Evolutionary conservation across 345 rosid genomes (phyloP).

Genomic region (Pseudoturritis turrita): DNA sequence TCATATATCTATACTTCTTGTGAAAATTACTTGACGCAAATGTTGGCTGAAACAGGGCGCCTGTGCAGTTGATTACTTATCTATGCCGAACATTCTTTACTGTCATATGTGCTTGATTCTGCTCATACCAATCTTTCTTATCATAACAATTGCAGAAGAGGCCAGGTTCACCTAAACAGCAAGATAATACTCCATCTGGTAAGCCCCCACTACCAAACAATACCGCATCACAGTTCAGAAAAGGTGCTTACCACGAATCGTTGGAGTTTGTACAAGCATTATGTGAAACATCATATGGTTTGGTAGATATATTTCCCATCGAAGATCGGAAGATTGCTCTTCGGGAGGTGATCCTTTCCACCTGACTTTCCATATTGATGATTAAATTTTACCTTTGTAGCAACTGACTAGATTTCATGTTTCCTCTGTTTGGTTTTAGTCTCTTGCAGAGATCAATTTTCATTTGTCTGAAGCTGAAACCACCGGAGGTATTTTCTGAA

Average conservation of each 20-base stretch:
- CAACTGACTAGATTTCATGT: constrained; percentile 30
- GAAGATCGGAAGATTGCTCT: constrained; percentile 97
- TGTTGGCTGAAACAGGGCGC: constrained; percentile 10
- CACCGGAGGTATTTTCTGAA: constrained; percentile 63
- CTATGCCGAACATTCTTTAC: not conserved
- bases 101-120: constrained; percentile 9
- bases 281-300: constrained; percentile 92
- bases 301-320: constrained; percentile 94
- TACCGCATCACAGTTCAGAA: constrained; percentile 71
- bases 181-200: constrained; percentile 53
- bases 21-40: constrained; percentile 3
- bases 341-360: constrained; percentile 60
- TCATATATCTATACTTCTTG: constrained; percentile 1
- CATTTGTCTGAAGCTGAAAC: constrained; percentile 75
- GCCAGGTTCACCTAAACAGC: constrained; percentile 86
- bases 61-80: constrained; percentile 9
- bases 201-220: constrained; percentile 81
- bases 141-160: constrained; percentile 48
- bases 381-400: constrained; percentile 15
- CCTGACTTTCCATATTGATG: constrained; percentile 2
- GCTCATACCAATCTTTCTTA: constrained; percentile 14
- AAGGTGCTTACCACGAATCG: constrained; percentile 91
- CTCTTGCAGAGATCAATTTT: constrained; percentile 82
- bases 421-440: constrained; percentile 49
- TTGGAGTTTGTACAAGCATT: constrained; percentile 88